Base-by-base conservation (phyloP, 129 eudicot species). In the Flaveria robusta region DNA sequence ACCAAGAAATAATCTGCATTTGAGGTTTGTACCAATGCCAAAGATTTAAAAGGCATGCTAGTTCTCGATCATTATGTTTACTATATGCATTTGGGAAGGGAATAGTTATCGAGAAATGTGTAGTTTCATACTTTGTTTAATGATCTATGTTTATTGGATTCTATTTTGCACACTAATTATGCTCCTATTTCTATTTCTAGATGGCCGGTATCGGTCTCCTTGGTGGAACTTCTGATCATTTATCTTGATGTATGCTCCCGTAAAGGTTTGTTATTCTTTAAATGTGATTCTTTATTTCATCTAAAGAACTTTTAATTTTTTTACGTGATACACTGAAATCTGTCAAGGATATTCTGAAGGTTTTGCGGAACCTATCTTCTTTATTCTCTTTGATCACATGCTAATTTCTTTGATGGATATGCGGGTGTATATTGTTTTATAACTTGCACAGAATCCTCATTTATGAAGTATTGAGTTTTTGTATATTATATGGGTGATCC, bases 201-300 rank as follows among this genome's bases (percentile, higher is more conserved):
- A 93, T 82, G 98, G n/a, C n/a, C n/a, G n/a, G 98, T 54, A 86
- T 93, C 79, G 98, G 97, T 65, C 97, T 93, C 81, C 98, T 93
- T 69, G 96, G 96, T 78, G 98, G 97, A 75, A 93, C 96, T 49
- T 82, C 91, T 62, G 87, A 84, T 80, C 77, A 90, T 93, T 90
- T 70, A 86, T 79, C 71, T 86, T 88, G 13, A 81, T 83, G 79
- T 58, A 74, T n/a, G n/a, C n/a, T 62, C 37, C 7, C 37, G 37
- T 31, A 31, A 31, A 31, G 37, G n/a, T n/a, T n/a, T n/a, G n/a
- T n/a, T n/a, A n/a, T n/a, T n/a, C n/a, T n/a, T n/a, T n/a, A n/a
- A n/a, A n/a, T n/a, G n/a, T n/a, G n/a, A n/a, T n/a, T n/a, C n/a
- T n/a, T n/a, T n/a, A n/a, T n/a, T n/a, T n/a, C n/a, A n/a, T n/a